Percentiles rank a stretch among this genome's conserved stretches.
Conservation (phyloP, 108 stramenopile genomes). For the Nitzschia sp. region DNA sequence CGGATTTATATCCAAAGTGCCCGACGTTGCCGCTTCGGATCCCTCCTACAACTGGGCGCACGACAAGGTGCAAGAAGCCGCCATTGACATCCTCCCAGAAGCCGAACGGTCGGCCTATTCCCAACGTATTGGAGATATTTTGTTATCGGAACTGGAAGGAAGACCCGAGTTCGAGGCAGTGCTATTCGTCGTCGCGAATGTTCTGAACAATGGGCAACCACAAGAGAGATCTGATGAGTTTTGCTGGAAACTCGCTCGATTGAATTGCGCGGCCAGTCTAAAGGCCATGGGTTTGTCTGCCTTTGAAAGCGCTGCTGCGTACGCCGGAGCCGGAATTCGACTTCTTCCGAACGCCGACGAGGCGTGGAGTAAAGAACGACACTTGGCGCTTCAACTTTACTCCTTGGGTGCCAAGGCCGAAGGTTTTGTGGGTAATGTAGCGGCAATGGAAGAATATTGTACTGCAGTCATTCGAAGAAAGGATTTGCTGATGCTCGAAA, state of each 20-base stretch:
- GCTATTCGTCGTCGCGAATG: neutral
- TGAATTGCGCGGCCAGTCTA: constrained; percentile 27
- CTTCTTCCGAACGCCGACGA: constrained; percentile 3
- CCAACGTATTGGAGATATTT: constrained; percentile 1
- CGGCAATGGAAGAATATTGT: constrained; percentile 5
- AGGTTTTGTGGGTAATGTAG: constrained; percentile 19
- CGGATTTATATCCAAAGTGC: neutral
- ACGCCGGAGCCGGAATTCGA: constrained; percentile 17
- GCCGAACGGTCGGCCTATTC: neutral
- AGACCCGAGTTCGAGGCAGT: neutral
- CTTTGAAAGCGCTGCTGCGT: constrained; percentile 24
- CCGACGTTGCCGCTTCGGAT: neutral
- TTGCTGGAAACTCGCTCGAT: neutral
- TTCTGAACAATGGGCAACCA: neutral
- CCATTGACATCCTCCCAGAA: neutral
- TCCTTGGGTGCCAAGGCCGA: constrained; percentile 23
- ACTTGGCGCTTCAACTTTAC: constrained; percentile 26
- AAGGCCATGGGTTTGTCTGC: constrained; percentile 27
- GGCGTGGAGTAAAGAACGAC: constrained; percentile 1
- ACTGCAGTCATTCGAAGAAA: neutral
- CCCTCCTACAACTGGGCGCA: neutral
- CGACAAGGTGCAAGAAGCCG: constrained; percentile 10
- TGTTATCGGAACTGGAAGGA: neutral
- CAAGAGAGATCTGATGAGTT: neutral
- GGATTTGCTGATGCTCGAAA: neutral